phyloP scores from a whole-genome alignment of 345 rosid species.

The Rubroshorea leprosula region DNA sequence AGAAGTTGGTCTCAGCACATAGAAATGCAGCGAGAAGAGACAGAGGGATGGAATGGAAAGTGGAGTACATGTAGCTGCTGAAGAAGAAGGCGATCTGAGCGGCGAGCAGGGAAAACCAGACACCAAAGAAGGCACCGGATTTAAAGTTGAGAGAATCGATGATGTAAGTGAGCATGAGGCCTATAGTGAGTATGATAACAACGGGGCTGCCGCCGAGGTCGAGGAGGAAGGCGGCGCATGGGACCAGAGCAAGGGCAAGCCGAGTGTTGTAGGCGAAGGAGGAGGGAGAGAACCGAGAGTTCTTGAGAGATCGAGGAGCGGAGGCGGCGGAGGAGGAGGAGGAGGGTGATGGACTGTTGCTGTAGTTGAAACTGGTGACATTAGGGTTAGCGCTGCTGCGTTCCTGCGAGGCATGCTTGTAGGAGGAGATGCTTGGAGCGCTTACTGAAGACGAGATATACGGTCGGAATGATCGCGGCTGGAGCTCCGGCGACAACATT shows the following conservation, averaged over 20 bases:
- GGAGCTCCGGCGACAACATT: constrained; percentile 94
- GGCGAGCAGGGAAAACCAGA: constrained; percentile 79
- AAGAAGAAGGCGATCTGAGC: constrained; percentile 97
- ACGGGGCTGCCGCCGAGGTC: constrained; percentile 97
- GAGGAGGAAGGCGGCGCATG: constrained; percentile 83
- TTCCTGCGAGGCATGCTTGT: constrained; percentile 19
- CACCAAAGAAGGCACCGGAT: constrained; percentile 73
- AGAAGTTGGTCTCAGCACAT: constrained; percentile 69
- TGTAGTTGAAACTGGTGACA: constrained; percentile 31
- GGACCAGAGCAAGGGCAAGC: constrained; percentile 71
- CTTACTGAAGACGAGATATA: constrained; percentile 46
- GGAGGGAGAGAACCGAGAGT: constrained; percentile 74
- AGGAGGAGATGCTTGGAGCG: constrained; percentile 39
- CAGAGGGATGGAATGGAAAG: constrained; percentile 62
- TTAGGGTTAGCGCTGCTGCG: constrained; percentile 27
- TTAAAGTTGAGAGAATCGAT: constrained; percentile 81
- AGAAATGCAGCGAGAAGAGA: constrained; percentile 65
- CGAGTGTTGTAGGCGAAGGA: constrained; percentile 73
- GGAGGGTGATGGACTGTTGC: constrained; percentile 18
- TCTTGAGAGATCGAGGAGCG: constrained; percentile 37
- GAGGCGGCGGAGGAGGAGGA: constrained; percentile 26
- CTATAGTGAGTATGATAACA: constrained; percentile 60
- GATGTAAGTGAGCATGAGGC: constrained; percentile 85
- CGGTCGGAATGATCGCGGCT: constrained; percentile 84
- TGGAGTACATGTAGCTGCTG: constrained; percentile 47